phyloP scores from a whole-genome alignment of 345 rosid genomes.

The Rhodamnia rubescens region DNA sequence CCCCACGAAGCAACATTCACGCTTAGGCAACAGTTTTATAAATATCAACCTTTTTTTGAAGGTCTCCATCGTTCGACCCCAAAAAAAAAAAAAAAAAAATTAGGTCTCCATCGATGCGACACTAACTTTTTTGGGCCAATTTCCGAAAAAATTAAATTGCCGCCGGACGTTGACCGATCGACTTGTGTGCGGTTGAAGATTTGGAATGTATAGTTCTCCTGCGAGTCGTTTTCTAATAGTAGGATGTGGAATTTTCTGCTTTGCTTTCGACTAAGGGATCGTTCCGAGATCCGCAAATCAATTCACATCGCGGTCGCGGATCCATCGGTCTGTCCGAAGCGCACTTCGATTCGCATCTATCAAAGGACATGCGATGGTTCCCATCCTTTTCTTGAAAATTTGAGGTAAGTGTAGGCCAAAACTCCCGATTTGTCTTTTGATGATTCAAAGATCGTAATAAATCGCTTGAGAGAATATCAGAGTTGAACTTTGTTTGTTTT shows the following conservation, averaged over 20 bases:
- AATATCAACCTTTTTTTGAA: neutral
- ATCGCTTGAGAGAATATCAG: neutral
- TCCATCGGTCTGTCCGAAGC: neutral
- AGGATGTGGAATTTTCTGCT: neutral
- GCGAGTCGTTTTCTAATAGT: neutral
- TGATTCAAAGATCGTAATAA: neutral
- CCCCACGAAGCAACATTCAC: neutral
- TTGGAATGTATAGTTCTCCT: neutral
- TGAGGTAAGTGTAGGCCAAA: fast-evolving
- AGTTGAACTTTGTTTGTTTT: neutral
- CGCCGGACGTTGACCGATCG: neutral
- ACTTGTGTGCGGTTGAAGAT: neutral
- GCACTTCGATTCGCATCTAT: neutral
- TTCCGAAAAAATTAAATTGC: neutral
- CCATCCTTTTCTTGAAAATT: too few relatives aligned
- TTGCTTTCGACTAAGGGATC: neutral
- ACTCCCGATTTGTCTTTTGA: neutral
- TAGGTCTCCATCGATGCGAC: neutral
- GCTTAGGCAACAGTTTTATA: neutral
- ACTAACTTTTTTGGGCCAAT: neutral
- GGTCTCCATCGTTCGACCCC: neutral
- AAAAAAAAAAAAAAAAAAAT: too few relatives aligned
- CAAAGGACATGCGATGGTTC: neutral
- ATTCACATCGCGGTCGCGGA: neutral
- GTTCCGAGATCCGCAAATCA: neutral